These are phyloP conservation scores for Sporobolomyces phaffii DNA, from an alignment of 768 basidiomycete species.

Conservation along the genomic window DNA sequence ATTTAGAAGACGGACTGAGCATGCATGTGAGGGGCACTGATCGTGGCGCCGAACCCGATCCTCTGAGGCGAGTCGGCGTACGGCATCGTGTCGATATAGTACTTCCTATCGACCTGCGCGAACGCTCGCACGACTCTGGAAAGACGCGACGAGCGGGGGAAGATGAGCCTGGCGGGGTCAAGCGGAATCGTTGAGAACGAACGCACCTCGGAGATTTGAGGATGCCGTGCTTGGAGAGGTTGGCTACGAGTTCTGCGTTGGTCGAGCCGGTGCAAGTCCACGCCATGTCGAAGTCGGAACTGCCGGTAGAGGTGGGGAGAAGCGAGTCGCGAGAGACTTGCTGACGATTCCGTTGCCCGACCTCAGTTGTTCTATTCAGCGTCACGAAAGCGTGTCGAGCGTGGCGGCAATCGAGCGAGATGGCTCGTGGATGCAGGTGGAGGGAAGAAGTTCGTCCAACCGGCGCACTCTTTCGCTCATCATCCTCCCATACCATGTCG, in stretches of 20 bases:
- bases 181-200: too few species aligned
- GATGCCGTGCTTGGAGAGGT: conserved; percentile 49
- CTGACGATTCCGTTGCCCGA: too few species aligned
- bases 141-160: background rate
- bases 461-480: too few species aligned
- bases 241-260: conserved; percentile 67
- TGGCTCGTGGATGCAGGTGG: too few species aligned
- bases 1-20: conserved; percentile 15
- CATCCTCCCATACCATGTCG: background rate
- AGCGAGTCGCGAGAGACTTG: background rate
- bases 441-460: too few species aligned
- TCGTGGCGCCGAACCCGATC: conserved; percentile 67
- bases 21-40: conserved; percentile 95
- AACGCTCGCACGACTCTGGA: conserved; percentile 27
- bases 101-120: conserved; percentile 10
- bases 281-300: conserved; percentile 57
- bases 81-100: conserved; percentile 47
- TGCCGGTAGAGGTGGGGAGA: background rate
- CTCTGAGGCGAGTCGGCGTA: conserved; percentile 76
- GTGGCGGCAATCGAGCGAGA: too few species aligned
- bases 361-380: too few species aligned
- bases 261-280: conserved; percentile 69
- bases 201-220: conserved; percentile 17
- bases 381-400: too few species aligned
- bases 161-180: background rate